phyloP scores from a whole-genome alignment of 768 basidiomycete genomes.

The Boletellus sp. region DNA sequence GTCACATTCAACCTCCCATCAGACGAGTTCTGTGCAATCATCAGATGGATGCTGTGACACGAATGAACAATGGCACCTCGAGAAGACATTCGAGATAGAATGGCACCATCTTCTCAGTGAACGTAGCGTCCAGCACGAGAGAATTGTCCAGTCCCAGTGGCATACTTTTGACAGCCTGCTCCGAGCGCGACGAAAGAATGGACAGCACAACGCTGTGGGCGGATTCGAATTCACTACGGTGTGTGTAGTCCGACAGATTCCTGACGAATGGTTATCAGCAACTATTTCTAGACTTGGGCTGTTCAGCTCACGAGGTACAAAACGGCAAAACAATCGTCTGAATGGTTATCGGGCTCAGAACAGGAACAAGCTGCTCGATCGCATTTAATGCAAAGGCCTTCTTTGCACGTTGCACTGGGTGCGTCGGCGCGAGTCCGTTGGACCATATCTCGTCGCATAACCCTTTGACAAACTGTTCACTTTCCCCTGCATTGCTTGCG shows the following conservation, averaged over 20 bases:
- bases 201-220: constrained; percentile 82
- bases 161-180: constrained; percentile 24
- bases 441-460: constrained; percentile 33
- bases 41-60: constrained; percentile 2
- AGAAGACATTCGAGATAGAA: constrained; percentile 72
- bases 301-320: constrained; percentile 57
- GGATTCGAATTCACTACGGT: constrained; percentile 81
- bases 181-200: constrained; percentile 61
- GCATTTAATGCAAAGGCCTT: constrained; percentile 66
- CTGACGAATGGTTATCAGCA: constrained; percentile 33
- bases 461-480: constrained; percentile 37
- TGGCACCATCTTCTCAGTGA: constrained; percentile 59
- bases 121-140: constrained; percentile 28
- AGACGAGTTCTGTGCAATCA: constrained; percentile 50
- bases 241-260: constrained; percentile 50
- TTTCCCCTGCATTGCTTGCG: constrained; percentile 36
- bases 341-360: constrained; percentile 51
- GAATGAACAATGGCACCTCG: constrained; percentile 44
- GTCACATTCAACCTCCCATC: constrained; percentile 56
- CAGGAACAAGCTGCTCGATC: constrained; percentile 73
- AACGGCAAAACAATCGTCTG: constrained; percentile 54
- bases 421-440: constrained; percentile 19
- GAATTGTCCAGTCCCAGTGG: constrained; percentile 7
- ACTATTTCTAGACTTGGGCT: not conserved
- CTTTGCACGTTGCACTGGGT: constrained; percentile 33